phyloP scores from a whole-genome alignment of 73 alveolate genomes.

The Symbiodinium natans region DNA sequence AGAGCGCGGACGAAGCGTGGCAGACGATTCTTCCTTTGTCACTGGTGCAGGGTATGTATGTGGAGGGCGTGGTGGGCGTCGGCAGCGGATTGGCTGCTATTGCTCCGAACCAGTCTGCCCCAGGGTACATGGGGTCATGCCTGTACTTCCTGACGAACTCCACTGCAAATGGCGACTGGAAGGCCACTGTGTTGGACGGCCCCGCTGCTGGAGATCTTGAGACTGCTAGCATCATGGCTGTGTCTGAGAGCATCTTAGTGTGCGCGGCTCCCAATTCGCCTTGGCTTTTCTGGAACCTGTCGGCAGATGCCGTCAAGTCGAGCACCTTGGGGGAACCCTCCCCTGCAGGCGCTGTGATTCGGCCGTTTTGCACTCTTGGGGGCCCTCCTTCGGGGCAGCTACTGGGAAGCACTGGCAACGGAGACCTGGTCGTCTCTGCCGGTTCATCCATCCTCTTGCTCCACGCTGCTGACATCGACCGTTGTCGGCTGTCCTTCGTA shows the following conservation, averaged over 20 bases:
- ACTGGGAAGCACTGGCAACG: not conserved
- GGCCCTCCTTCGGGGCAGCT: not conserved
- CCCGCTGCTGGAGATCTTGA: not conserved
- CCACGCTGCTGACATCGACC: not conserved
- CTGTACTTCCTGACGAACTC: not conserved
- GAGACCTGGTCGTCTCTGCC: not conserved
- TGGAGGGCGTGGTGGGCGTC: not conserved
- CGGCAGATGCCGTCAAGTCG: not conserved
- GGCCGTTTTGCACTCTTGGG: not conserved
- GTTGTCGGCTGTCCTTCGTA: not conserved
- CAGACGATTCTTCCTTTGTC: not conserved
- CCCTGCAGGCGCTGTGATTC: not conserved
- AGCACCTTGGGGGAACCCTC: not conserved
- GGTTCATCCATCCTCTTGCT: not conserved
- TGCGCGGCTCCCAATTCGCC: not conserved
- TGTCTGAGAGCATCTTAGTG: not conserved
- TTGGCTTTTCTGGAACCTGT: not conserved
- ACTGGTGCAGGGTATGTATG: not conserved
- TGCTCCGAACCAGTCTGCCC: not conserved
- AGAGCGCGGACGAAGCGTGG: not conserved
- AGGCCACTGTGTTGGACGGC: not conserved
- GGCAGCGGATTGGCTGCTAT: not conserved
- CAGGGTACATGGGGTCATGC: not conserved
- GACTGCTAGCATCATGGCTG: not conserved
- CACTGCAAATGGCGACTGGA: not conserved